Evolutionary conservation across 2,329 filamentous ascomycete species (phyloP).

Genomic region (Chaetomium globosum): DNA sequence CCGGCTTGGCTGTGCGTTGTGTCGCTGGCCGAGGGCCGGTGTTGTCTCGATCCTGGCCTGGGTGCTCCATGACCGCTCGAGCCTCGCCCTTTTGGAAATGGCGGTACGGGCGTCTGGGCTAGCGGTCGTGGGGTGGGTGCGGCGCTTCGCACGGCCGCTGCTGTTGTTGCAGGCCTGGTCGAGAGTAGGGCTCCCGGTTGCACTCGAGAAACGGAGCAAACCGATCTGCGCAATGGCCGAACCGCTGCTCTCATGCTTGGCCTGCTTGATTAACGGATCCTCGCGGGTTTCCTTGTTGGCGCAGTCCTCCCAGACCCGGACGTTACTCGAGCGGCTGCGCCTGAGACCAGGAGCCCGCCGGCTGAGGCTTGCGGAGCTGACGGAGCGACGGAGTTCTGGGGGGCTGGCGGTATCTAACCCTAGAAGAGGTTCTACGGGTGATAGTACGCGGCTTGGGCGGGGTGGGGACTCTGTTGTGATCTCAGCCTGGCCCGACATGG

Average conservation of each 20-base stretch:
- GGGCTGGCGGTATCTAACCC: not conserved
- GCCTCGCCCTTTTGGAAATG: conserved; percentile 62
- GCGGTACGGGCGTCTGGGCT: conserved; percentile 38
- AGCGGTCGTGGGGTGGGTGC: conserved; percentile 49
- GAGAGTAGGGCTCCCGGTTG: conserved; percentile 47
- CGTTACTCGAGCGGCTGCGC: conserved; percentile 80
- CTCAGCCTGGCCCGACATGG: conserved; percentile 87
- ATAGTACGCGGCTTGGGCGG: conserved; percentile 55
- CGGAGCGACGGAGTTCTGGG: conserved; percentile 54
- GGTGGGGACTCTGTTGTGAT: conserved; percentile 73
- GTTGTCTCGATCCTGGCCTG: conserved; percentile 60
- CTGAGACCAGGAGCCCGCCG: conserved; percentile 55
- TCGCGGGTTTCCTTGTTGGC: conserved; percentile 77
- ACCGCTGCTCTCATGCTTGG: conserved; percentile 75
- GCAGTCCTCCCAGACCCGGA: conserved; percentile 87
- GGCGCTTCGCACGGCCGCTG: conserved; percentile 60
- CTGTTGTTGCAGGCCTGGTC: conserved; percentile 61
- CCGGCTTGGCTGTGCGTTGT: conserved; percentile 39
- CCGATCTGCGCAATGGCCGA: conserved; percentile 81
- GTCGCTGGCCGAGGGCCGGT: conserved; percentile 40
- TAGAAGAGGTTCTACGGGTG: conserved; percentile 31
- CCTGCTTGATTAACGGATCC: conserved; percentile 76
- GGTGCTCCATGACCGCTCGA: conserved; percentile 64
- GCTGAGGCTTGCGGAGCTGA: conserved; percentile 66
- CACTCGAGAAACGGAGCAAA: conserved; percentile 72